Percentiles rank a stretch among this genome's conserved stretches.
These are phyloP conservation scores for Punica granatum DNA, from an alignment of 345 rosid species.

Conservation along the genomic window DNA sequence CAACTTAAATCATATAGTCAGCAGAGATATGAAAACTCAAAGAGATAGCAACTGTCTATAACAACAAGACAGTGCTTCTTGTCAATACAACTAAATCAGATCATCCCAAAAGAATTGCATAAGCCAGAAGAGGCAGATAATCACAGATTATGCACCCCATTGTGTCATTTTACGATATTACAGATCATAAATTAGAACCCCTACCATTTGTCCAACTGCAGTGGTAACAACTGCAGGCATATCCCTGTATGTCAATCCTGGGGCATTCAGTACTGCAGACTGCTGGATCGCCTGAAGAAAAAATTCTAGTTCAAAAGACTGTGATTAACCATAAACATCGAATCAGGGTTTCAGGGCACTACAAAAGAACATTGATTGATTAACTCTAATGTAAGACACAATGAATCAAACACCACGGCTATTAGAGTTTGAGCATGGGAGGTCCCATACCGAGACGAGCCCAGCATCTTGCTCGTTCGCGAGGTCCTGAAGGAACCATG, in stretches of 20 bases:
- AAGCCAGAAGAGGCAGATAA: not conserved
- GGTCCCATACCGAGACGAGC: constrained; percentile 38
- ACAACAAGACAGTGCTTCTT: not conserved
- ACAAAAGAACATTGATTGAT: not conserved
- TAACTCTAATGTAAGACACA: not conserved
- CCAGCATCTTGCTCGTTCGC: constrained; percentile 66
- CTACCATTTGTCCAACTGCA: constrained; percentile 80
- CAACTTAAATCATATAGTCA: not conserved
- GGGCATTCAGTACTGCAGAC: constrained; percentile 46
- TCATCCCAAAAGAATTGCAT: not conserved
- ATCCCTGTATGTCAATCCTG: constrained; percentile 39
- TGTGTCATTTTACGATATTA: not conserved
- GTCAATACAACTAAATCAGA: not conserved
- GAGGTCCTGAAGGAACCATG: constrained; percentile 76
- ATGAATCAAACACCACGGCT: not conserved
- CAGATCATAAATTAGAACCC: not conserved
- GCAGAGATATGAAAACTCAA: not conserved
- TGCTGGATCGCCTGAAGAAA: constrained; percentile 57
- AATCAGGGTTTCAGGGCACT: too few relatives aligned
- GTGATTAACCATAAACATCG: not conserved
- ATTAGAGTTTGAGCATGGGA: not conserved
- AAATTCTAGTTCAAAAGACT: not conserved
- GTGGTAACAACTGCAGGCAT: constrained; percentile 41
- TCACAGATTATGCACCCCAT: not conserved
- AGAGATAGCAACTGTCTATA: not conserved